Conservation (phyloP, 2,329 filamentous ascomycete genomes). For the Fusarium sp. region DNA sequence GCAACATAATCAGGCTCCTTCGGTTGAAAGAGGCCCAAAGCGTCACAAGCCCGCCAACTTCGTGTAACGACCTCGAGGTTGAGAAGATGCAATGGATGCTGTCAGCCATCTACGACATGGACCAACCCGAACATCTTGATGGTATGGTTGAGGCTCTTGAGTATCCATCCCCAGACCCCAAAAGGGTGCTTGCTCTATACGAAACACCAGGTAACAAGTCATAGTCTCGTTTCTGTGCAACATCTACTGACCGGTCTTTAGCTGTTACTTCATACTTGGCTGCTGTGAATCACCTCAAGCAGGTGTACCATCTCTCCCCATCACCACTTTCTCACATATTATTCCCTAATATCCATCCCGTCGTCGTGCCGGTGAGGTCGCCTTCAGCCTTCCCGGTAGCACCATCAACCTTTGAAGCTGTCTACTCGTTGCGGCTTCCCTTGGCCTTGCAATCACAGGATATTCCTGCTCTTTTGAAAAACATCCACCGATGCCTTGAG, state of each 20-base stretch:
- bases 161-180: constrained; percentile 38
- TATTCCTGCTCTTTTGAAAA: constrained; percentile 66
- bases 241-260: neutral
- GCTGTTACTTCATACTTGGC: constrained; percentile 31
- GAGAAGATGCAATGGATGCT: constrained; percentile 71
- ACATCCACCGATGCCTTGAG: constrained; percentile 67
- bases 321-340: constrained; percentile 42
- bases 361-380: constrained; percentile 54
- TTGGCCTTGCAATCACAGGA: constrained; percentile 66
- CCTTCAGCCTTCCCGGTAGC: constrained; percentile 53
- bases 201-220: constrained; percentile 24
- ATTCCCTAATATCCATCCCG: constrained; percentile 56
- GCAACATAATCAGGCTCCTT: constrained; percentile 18
- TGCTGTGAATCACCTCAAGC: constrained; percentile 24
- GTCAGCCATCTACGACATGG: constrained; percentile 63
- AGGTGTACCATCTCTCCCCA: constrained; percentile 30
- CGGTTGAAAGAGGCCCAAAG: constrained; percentile 11
- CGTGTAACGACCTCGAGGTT: constrained; percentile 54
- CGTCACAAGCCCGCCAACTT: neutral
- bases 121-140: constrained; percentile 16
- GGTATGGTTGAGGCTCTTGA: constrained; percentile 25
- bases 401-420: constrained; percentile 58
- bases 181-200: constrained; percentile 31
- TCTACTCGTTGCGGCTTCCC: constrained; percentile 66
- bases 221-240: rapidly evolving